Evolutionary conservation across 208 protist species (phyloP).

Genomic region (Trichomonas gallinae): DNA sequence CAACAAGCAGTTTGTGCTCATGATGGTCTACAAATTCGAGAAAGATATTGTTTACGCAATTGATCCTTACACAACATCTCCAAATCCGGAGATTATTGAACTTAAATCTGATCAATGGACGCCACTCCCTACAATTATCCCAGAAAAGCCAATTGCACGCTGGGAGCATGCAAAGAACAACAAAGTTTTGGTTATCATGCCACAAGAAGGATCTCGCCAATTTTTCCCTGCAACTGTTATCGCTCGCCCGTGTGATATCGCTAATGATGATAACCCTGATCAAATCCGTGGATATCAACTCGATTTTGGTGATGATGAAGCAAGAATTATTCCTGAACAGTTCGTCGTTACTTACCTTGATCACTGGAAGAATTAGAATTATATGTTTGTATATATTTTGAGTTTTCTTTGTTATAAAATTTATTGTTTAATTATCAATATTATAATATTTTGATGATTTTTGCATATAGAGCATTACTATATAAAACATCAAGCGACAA

Average conservation of each 20-base stretch:
- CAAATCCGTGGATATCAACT: background rate
- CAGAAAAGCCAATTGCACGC: background rate
- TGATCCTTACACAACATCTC: background rate
- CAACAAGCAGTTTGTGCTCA: background rate
- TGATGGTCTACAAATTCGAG: background rate
- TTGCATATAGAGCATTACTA: too few relatives aligned
- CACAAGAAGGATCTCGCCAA: background rate
- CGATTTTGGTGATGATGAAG: background rate
- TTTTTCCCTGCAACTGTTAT: background rate
- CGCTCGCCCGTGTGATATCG: background rate
- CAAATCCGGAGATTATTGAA: background rate
- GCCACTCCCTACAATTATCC: background rate
- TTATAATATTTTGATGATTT: too few relatives aligned
- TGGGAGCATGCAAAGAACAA: background rate
- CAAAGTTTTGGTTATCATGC: background rate
- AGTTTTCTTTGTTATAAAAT: background rate
- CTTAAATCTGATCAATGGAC: background rate
- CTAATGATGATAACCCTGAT: background rate
- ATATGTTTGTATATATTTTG: background rate
- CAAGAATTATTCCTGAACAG: background rate
- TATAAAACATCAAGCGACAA: too few relatives aligned
- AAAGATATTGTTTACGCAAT: background rate
- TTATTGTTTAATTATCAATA: too few relatives aligned
- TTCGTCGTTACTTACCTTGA: background rate
- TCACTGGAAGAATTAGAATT: background rate